Conservation (phyloP, 306 rosid species). For the Citrullus colocynthis region DNA sequence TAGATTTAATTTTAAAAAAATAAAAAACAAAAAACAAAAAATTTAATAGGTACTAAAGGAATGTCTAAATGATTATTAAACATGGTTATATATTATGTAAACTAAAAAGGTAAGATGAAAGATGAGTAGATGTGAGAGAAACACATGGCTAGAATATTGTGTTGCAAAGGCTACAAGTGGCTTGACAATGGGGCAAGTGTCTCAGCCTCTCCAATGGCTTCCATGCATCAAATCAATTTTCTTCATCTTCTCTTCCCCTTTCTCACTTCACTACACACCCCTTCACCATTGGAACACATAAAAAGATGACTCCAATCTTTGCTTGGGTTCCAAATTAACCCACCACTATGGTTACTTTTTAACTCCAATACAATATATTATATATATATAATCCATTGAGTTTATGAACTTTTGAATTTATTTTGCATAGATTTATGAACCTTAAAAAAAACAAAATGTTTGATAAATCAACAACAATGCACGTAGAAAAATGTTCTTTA, state of each 20-base stretch:
- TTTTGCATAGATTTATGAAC: too few species aligned
- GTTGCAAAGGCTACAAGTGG: conserved; percentile 15
- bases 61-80: too few species aligned
- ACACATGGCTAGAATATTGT: neutral
- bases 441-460: too few species aligned
- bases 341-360: neutral
- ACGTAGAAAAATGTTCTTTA: too few species aligned
- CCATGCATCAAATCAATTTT: conserved; percentile 9
- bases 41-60: too few species aligned
- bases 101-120: neutral
- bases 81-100: too few species aligned
- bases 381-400: neutral
- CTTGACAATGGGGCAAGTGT: conserved; percentile 5
- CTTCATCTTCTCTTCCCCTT: neutral
- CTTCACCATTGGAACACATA: neutral
- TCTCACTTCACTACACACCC: neutral
- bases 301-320: neutral
- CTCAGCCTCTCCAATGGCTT: conserved; percentile 9
- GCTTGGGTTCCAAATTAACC: neutral
- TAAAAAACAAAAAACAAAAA: too few species aligned
- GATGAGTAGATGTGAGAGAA: neutral
- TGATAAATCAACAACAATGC: too few species aligned
- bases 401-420: too few species aligned
- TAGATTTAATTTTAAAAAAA: too few species aligned
- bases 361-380: neutral